Conservation (phyloP, 2,329 filamentous ascomycete species). For the Claviceps digitariae region DNA sequence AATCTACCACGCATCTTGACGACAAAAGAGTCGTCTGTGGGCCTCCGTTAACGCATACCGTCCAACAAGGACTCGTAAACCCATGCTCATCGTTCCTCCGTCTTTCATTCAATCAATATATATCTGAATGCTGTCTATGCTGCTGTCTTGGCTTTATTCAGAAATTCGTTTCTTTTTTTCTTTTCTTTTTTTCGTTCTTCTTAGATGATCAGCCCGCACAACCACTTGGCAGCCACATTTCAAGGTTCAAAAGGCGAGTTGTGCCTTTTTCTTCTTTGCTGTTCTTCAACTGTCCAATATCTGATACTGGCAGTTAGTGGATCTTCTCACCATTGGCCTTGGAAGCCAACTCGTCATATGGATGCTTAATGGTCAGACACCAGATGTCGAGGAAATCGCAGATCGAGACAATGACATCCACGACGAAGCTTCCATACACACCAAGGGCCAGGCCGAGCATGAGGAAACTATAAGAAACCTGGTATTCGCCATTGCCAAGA, state of each 20-base stretch:
- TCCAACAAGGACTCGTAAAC: neutral
- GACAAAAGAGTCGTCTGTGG: neutral
- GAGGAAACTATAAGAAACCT: constrained; percentile 81
- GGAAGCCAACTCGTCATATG: constrained; percentile 32
- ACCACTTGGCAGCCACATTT: neutral
- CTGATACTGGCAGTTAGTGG: constrained; percentile 8
- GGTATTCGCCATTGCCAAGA: constrained; percentile 65
- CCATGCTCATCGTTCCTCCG: neutral
- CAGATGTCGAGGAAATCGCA: constrained; percentile 98
- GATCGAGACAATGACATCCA: constrained; percentile 93
- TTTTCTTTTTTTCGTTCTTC: neutral
- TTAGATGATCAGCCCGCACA: neutral
- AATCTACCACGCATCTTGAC: neutral
- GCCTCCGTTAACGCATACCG: neutral
- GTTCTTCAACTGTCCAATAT: neutral
- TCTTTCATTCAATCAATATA: neutral
- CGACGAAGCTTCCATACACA: constrained; percentile 94
- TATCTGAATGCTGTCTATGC: neutral
- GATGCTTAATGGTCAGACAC: constrained; percentile 95
- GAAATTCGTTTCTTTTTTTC: neutral
- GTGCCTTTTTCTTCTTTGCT: neutral
- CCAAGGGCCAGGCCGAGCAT: constrained; percentile 75
- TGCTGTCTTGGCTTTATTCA: neutral
- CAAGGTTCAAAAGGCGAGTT: neutral
- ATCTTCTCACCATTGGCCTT: constrained; percentile 28